Evolutionary conservation across 2,329 filamentous ascomycete genomes (phyloP).

Genomic region (Pestalotiopsis fici): DNA sequence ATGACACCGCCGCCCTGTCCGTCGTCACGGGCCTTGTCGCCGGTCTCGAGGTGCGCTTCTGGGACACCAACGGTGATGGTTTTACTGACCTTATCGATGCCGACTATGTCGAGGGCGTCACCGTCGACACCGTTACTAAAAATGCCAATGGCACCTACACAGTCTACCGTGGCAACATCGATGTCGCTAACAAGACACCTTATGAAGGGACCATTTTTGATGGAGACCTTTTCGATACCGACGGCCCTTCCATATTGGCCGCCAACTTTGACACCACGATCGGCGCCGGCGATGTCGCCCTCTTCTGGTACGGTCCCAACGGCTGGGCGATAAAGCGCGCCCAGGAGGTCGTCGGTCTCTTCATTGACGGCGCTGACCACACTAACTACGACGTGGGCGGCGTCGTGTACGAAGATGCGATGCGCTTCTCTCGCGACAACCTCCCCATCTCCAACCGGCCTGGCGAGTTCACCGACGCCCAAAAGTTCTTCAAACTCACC

Average conservation of each 20-base stretch:
- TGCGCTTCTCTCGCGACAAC: slow-evolving; percentile 1
- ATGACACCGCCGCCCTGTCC: neutral
- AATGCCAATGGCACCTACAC: neutral
- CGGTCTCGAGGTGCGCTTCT: neutral
- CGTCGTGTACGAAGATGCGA: neutral
- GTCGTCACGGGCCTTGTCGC: neutral
- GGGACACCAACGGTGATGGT: neutral
- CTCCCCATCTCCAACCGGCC: neutral
- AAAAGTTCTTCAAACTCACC: neutral
- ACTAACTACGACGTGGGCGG: neutral
- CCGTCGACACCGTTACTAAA: neutral
- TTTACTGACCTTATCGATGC: neutral
- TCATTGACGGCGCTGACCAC: slow-evolving; percentile 2
- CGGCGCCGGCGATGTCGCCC: neutral
- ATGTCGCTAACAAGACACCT: neutral
- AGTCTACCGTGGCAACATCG: neutral
- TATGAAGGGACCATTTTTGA: neutral
- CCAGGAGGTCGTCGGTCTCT: slow-evolving; percentile 2
- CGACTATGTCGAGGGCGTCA: neutral
- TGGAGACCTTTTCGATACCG: neutral
- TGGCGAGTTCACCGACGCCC: neutral
- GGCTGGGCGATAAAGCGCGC: neutral
- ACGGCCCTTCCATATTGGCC: neutral
- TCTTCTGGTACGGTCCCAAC: slow-evolving; percentile 2
- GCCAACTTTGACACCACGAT: neutral